These are phyloP conservation scores for Ophiosphaerella narmari DNA, from an alignment of 2,329 filamentous ascomycete species.

Conservation along the genomic window DNA sequence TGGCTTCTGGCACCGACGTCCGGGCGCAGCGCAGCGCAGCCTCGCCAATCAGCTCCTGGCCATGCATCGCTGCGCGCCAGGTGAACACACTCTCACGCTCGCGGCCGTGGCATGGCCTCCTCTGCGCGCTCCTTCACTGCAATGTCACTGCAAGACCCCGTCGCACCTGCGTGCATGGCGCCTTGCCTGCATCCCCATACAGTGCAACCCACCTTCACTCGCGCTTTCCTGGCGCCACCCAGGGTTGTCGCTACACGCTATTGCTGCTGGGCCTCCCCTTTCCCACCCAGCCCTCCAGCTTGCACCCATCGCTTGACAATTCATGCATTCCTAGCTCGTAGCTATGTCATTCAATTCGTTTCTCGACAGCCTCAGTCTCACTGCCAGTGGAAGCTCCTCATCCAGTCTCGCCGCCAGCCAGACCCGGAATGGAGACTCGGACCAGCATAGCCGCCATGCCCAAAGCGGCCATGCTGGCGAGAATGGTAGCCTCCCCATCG, in stretches of 20 bases:
- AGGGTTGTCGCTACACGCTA: not conserved
- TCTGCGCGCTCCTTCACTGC: constrained; percentile 8
- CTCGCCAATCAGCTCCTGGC: constrained; percentile 9
- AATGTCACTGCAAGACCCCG: constrained; percentile 3
- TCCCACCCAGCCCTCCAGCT: no score
- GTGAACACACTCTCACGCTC: constrained; percentile 3
- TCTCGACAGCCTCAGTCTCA: no score
- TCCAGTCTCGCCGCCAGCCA: no score
- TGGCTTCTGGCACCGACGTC: constrained; percentile 36
- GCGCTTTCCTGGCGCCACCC: constrained; percentile 6
- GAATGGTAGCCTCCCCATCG: not conserved
- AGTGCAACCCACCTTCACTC: constrained; percentile 13
- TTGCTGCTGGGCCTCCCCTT: not conserved
- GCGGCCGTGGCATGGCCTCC: constrained; percentile 16
- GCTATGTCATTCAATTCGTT: no score
- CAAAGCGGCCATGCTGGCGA: no score
- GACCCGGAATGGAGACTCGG: no score
- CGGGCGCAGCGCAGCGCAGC: constrained; percentile 11
- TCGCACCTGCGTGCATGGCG: constrained; percentile 17
- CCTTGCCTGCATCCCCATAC: constrained; percentile 11
- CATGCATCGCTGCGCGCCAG: not conserved
- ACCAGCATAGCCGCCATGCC: no score
- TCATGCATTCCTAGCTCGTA: no score
- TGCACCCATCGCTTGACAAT: not conserved
- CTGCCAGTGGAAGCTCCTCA: no score